phyloP scores from a whole-genome alignment of 2,329 filamentous ascomycete genomes.

The Neurospora sp. region DNA sequence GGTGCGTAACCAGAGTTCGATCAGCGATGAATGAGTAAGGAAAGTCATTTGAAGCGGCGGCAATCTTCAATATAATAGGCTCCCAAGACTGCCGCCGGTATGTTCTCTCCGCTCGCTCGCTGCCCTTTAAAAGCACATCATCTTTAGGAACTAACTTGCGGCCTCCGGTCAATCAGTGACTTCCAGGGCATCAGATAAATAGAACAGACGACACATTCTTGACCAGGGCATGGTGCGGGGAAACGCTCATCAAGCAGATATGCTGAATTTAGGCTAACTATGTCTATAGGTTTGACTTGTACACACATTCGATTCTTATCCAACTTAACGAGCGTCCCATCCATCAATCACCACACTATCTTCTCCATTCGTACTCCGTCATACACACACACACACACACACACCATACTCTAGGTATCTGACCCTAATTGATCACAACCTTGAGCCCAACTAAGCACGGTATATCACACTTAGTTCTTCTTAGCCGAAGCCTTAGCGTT shows the following conservation, averaged over 20 bases:
- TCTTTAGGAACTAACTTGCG: not conserved
- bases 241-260: not conserved
- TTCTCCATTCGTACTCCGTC: not conserved
- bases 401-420: not conserved
- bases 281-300: not conserved
- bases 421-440: not conserved
- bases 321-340: not conserved
- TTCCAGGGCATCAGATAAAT: not conserved
- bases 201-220: not conserved
- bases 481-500: not conserved
- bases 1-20: not conserved
- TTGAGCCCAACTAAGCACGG: not conserved
- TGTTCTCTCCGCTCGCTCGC: not conserved
- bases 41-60: not conserved
- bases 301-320: not conserved
- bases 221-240: not conserved
- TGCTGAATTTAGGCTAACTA: not conserved
- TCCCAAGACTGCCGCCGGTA: not conserved
- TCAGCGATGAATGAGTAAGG: not conserved
- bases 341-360: not conserved
- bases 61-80: not conserved
- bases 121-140: not conserved
- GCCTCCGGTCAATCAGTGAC: not conserved
- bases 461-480: not conserved
- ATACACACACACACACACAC: not conserved